A percentile compares a stretch with the other conserved stretches of the same genome.
These are phyloP conservation scores for Penicillium bialowiezense DNA, from an alignment of 495 filamentous ascomycete species.

Conservation along the genomic window DNA sequence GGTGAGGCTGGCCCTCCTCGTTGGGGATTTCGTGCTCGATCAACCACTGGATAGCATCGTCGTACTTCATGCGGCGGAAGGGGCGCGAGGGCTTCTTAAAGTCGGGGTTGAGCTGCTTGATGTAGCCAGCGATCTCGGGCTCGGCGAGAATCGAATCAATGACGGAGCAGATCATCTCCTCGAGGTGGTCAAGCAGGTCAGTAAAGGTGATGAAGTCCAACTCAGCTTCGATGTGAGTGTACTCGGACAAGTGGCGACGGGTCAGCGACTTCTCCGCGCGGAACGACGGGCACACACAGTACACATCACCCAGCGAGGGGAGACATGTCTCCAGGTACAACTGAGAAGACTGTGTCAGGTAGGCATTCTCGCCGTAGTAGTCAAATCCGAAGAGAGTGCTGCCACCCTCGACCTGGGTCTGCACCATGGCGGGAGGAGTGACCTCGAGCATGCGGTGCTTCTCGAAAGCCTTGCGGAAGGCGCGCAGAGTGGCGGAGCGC, in stretches of 20 bases:
- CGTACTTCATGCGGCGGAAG: slow-evolving; percentile 94
- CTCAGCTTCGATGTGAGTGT: slow-evolving; percentile 96
- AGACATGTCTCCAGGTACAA: slow-evolving; percentile 96
- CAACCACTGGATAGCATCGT: slow-evolving; percentile 92
- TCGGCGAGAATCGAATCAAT: slow-evolving; percentile 73
- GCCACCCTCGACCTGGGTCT: slow-evolving; percentile 97
- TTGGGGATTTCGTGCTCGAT: slow-evolving; percentile 83
- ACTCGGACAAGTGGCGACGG: slow-evolving; percentile 90
- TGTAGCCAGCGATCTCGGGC: slow-evolving; percentile 60
- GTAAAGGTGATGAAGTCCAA: slow-evolving; percentile 93
- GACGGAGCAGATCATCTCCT: slow-evolving; percentile 84
- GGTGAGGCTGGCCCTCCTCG: slow-evolving; percentile 85
- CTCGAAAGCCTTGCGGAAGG: slow-evolving; percentile 79
- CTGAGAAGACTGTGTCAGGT: slow-evolving; percentile 95
- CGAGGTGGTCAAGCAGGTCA: slow-evolving; percentile 87
- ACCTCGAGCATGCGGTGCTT: slow-evolving; percentile 79
- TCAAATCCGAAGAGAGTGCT: slow-evolving; percentile 89
- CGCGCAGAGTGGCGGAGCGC: slow-evolving; percentile 75
- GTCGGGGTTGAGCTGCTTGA: slow-evolving; percentile 81
- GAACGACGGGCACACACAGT: slow-evolving; percentile 98
- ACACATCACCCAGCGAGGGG: slow-evolving; percentile 87
- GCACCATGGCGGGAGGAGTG: slow-evolving; percentile 92
- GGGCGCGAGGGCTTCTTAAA: slow-evolving; percentile 83
- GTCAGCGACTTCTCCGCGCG: slow-evolving; percentile 95
- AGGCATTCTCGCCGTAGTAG: slow-evolving; percentile 94